Base-by-base conservation (phyloP, 208 protist species). In the Acanthamoeba divionensis region DNA sequence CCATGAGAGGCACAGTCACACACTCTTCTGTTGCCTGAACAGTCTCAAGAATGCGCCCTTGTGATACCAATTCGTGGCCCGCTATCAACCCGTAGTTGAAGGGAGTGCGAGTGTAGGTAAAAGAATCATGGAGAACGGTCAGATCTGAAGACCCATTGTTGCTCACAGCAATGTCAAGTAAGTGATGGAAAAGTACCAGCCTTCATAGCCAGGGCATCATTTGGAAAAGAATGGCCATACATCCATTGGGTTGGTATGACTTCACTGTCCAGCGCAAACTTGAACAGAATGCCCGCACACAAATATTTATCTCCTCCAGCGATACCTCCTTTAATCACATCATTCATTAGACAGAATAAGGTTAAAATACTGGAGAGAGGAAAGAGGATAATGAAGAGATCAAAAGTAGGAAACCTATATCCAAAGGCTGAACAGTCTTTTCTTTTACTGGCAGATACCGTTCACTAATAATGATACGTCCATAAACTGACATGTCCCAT, bases 201-300 rank as follows among this genome's bases (percentile, higher is more conserved):
- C 45, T 86, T 86, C 8, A 41, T 4, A 10, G 75, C 75, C 24
- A 31, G 18, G 8, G 75, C 38, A 55, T 86, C 75, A 44, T 86
- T 65, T 10, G 75, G 12, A 33, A 33, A 54, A 24, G 60, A 31
- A 41, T 86, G 38, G 75, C 75, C 75, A 33, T 86, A 86, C 75
- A 86, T 86, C 75, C 75, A 86, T 18, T 60, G 69, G 69, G 54
- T 55, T 41, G 60, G 60, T 31, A 50, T 60, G 54, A 86, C 45
- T 24, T 89, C 80, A 26, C n/a, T 41, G 60, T 89, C 80, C 6
- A 89, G 33, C 15, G 80, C 80, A 45, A 73, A 89, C 86, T 90
- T 90, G 86, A 90, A 90, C 21, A 90, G 71, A 52, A 90, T 90
- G 71, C 86, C 86, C 48, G 60, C 48, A 41, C 57, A 75, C 33